Evolutionary conservation across 2,329 filamentous ascomycete species (phyloP).

Genomic region (Myriosclerotinia duriaeana): DNA sequence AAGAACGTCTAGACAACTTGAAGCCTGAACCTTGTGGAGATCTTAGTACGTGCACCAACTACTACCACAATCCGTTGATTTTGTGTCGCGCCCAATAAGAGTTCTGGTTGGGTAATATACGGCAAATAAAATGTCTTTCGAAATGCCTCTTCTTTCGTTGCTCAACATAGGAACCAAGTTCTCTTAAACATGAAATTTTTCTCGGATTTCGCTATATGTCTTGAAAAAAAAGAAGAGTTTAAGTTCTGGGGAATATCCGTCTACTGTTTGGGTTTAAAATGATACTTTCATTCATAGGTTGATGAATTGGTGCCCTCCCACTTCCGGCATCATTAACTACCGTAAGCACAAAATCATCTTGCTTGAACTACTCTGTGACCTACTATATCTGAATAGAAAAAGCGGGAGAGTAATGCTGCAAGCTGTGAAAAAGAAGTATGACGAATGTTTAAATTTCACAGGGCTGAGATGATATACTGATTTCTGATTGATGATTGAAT

Average conservation of each 20-base stretch:
- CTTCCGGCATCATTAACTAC: conserved; percentile 3
- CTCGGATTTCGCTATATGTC: background rate
- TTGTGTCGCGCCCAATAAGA: conserved; percentile 7
- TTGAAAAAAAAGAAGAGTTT: background rate
- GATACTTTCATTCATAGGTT: background rate
- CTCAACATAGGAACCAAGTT: background rate
- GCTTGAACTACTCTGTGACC: background rate
- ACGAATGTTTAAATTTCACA: background rate
- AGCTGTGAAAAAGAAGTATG: background rate
- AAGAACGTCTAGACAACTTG: background rate
- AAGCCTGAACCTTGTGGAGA: conserved; percentile 18
- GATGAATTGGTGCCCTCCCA: background rate
- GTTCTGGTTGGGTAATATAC: conserved; percentile 8
- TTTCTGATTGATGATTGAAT: background rate
- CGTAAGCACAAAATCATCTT: conserved; percentile 10
- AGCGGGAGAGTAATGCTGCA: background rate
- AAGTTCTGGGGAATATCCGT: background rate
- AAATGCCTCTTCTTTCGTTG: background rate
- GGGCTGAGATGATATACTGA: conserved; percentile 20
- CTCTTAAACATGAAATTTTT: background rate
- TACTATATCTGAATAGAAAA: background rate
- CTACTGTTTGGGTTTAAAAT: background rate
- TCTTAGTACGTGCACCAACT: background rate
- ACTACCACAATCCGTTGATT: conserved; percentile 3
- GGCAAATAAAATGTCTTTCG: background rate